Conservation (phyloP, 2,329 filamentous ascomycete genomes). For the Calonectria pseudoturangicola region DNA sequence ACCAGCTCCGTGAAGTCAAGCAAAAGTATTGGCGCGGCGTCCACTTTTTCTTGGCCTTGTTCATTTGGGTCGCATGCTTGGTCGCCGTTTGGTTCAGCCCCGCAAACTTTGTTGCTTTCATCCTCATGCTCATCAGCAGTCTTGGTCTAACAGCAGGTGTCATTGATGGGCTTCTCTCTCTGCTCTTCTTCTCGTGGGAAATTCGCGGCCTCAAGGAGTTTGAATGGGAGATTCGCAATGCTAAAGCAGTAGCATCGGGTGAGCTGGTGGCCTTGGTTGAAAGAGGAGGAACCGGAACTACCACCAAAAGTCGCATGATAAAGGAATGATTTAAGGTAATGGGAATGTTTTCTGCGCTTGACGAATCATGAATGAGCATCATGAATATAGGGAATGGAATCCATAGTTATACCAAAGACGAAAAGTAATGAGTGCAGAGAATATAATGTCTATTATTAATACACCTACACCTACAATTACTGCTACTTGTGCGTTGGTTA, state of each 20-base stretch:
- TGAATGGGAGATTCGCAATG: constrained; percentile 91
- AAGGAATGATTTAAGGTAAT: constrained; percentile 43
- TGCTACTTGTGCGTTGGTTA: background rate
- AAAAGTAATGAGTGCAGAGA: constrained; percentile 43
- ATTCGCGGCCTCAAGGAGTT: constrained; percentile 91
- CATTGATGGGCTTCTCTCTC: constrained; percentile 88
- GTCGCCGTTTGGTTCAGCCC: constrained; percentile 92
- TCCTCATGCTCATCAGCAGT: constrained; percentile 87
- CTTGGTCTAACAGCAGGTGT: constrained; percentile 84
- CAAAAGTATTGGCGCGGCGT: constrained; percentile 83
- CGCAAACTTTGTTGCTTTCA: constrained; percentile 84
- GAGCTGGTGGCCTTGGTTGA: constrained; percentile 50
- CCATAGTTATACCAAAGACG: constrained; percentile 30
- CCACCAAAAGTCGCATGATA: constrained; percentile 43
- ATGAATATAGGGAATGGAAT: constrained; percentile 43
- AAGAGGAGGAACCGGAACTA: constrained; percentile 38
- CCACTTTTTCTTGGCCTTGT: constrained; percentile 83
- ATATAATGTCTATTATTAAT: constrained; percentile 54
- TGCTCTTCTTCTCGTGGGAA: constrained; percentile 91
- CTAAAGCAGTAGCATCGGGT: constrained; percentile 67
- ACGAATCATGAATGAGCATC: constrained; percentile 47
- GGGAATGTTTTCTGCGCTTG: constrained; percentile 29
- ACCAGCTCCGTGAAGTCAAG: constrained; percentile 80
- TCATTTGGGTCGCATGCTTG: constrained; percentile 83
- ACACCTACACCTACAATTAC: background rate